phyloP scores from a whole-genome alignment of 2,329 filamentous ascomycete species.

The Sarocladium strictum region DNA sequence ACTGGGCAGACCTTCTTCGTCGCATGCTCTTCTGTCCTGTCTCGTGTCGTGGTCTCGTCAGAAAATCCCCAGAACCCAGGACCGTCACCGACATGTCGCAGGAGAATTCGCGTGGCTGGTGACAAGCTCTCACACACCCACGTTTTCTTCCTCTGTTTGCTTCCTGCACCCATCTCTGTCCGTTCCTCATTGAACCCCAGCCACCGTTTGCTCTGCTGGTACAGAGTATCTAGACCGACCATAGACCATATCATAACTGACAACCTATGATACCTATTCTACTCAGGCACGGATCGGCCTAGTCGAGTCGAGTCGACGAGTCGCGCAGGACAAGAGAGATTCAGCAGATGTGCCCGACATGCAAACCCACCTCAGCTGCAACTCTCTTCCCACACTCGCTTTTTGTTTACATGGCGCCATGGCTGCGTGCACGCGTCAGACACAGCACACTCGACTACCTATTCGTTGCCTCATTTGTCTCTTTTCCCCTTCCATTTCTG shows the following conservation, averaged over 20 bases:
- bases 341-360: neutral
- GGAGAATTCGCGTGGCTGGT: constrained; percentile 10
- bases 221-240: too few relatives aligned
- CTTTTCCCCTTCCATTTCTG: neutral
- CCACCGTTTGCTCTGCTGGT: neutral
- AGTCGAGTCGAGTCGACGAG: neutral
- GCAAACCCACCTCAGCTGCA: constrained; percentile 4
- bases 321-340: neutral
- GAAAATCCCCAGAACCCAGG: neutral
- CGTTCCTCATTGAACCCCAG: neutral
- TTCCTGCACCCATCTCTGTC: neutral
- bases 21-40: too few relatives aligned
- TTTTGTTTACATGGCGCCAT: constrained; percentile 4
- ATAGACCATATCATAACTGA: too few relatives aligned
- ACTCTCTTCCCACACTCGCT: neutral
- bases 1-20: too few relatives aligned
- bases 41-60: neutral
- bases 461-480: neutral
- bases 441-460: neutral
- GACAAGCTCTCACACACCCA: neutral
- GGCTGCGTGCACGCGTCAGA: neutral
- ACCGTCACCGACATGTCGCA: neutral
- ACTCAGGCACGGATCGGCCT: neutral
- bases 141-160: neutral
- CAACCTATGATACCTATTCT: neutral